Evolutionary conservation across 2,329 filamentous ascomycete genomes (phyloP).

Genomic region (Penicillium oxalicum): DNA sequence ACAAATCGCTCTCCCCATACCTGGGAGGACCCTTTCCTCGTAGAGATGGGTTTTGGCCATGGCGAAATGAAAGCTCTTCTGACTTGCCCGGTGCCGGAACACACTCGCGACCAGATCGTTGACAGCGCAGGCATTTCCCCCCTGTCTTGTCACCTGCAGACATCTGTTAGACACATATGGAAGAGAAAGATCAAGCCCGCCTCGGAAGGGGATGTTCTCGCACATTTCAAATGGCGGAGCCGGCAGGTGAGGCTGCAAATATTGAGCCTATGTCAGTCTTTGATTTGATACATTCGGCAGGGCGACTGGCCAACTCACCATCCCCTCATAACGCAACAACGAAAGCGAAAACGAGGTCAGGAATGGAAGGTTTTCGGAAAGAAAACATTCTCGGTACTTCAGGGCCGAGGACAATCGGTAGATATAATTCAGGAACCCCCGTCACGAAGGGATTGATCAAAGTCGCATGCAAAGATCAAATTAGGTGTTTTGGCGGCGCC

Average conservation of each 20-base stretch:
- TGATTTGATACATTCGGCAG: neutral
- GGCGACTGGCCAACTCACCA: conserved; percentile 24
- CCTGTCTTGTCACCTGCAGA: conserved; percentile 32
- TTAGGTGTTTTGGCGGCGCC: neutral
- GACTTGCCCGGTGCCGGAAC: conserved; percentile 30
- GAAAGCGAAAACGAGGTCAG: conserved; percentile 15
- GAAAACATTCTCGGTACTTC: conserved; percentile 13
- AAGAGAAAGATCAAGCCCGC: neutral
- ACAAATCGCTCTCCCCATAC: conserved; percentile 32
- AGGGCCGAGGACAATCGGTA: conserved; percentile 11
- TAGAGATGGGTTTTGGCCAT: conserved; percentile 34
- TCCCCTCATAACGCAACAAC: conserved; percentile 34
- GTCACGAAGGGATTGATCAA: neutral
- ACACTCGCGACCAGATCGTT: conserved; percentile 32
- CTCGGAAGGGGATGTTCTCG: neutral
- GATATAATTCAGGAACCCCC: conserved; percentile 5
- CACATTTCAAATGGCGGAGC: conserved; percentile 37
- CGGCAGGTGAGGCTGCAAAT: conserved; percentile 31
- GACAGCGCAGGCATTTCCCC: conserved; percentile 31
- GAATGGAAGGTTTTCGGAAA: conserved; percentile 23
- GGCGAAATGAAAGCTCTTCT: conserved; percentile 33
- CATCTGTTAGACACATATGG: neutral
- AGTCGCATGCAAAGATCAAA: neutral
- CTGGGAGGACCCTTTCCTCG: conserved; percentile 30
- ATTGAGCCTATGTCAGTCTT: conserved; percentile 6